Evolutionary conservation across 2,329 filamentous ascomycete species (phyloP).

Genomic region (Gyromitra esculenta): DNA sequence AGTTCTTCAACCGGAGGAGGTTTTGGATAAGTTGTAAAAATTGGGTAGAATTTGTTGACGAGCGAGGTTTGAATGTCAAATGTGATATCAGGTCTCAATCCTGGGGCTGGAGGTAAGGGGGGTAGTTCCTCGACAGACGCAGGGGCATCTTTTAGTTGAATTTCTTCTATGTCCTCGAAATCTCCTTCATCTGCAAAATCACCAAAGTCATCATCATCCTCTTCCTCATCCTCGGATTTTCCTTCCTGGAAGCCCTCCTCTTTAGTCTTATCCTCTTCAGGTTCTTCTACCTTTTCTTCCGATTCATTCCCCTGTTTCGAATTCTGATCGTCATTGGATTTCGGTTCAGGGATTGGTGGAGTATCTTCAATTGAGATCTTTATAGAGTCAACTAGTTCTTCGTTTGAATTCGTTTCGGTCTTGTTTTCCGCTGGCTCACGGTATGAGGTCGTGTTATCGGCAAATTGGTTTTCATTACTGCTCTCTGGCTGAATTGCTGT

Average conservation of each 20-base stretch:
- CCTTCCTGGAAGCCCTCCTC: not conserved
- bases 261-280: not conserved
- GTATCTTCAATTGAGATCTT: slow-evolving; percentile 1
- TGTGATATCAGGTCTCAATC: slow-evolving; percentile 23
- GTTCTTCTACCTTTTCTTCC: not conserved
- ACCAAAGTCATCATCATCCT: slow-evolving; percentile 59
- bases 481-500: not conserved
- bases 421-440: slow-evolving; percentile 44
- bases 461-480: slow-evolving; percentile 1
- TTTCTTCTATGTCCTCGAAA: slow-evolving; percentile 45
- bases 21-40: slow-evolving; percentile 47
- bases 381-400: slow-evolving; percentile 2
- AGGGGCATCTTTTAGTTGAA: slow-evolving; percentile 27
- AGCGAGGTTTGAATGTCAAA: slow-evolving; percentile 55
- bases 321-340: not conserved
- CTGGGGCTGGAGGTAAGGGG: slow-evolving; percentile 38
- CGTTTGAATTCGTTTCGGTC: slow-evolving; percentile 23
- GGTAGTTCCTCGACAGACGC: slow-evolving; percentile 18
- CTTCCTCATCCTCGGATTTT: not conserved
- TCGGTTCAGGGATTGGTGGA: not conserved
- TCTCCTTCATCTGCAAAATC: slow-evolving; percentile 59
- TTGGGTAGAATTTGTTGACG: slow-evolving; percentile 58
- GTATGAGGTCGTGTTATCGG: not conserved
- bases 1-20: slow-evolving; percentile 53
- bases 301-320: slow-evolving; percentile 8